A percentile compares a stretch with the other conserved stretches of the same genome.
These are phyloP conservation scores for Cordyceps sp. DNA, from an alignment of 2,329 filamentous ascomycete genomes.

Conservation along the genomic window DNA sequence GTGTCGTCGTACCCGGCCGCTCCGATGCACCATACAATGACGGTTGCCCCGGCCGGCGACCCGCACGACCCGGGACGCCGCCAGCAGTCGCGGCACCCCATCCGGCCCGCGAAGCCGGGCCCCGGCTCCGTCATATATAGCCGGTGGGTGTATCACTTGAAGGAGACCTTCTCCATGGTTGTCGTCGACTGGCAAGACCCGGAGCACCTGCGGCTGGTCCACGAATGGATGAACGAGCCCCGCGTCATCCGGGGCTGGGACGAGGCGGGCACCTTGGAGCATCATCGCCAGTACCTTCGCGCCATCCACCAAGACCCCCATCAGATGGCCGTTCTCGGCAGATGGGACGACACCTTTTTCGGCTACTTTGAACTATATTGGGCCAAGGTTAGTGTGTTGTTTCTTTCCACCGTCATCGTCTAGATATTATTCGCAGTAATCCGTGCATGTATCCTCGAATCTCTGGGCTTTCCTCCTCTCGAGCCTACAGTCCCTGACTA, in stretches of 20 bases:
- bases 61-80: slow-evolving; percentile 21
- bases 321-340: slow-evolving; percentile 50
- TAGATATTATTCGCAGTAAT: no score
- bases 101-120: slow-evolving; percentile 53
- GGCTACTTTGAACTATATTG: slow-evolving; percentile 72
- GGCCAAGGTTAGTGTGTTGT: slow-evolving; percentile 36
- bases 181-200: slow-evolving; percentile 49
- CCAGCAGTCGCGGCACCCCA: slow-evolving; percentile 49
- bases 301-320: slow-evolving; percentile 56
- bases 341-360: slow-evolving; percentile 55
- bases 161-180: slow-evolving; percentile 65
- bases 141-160: slow-evolving; percentile 59
- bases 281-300: slow-evolving; percentile 56
- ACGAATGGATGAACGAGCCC: slow-evolving; percentile 71
- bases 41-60: slow-evolving; percentile 20
- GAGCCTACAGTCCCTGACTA: no score
- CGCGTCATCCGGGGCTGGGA: slow-evolving; percentile 70
- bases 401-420: no score
- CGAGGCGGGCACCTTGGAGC: slow-evolving; percentile 56
- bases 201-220: slow-evolving; percentile 53
- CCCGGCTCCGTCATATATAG: slow-evolving; percentile 60
- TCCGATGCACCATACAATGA: slow-evolving; percentile 28
- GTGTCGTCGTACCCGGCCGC: slow-evolving; percentile 30
- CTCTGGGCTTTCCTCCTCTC: no score
- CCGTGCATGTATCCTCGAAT: no score